Conservation (phyloP, 441 rosid genomes). For the Mallotus japonicus region DNA sequence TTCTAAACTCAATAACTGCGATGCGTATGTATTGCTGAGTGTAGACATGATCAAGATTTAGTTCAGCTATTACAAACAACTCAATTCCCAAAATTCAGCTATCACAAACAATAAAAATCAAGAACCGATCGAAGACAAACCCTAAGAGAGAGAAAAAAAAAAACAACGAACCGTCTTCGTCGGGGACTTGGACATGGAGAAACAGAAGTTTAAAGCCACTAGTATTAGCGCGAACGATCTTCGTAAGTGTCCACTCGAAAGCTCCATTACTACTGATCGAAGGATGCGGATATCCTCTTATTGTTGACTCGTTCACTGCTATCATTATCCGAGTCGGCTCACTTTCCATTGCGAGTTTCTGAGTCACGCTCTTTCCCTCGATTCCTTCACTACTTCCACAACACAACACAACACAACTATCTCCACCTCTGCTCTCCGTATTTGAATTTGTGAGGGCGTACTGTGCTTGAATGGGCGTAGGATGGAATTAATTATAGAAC, state of each 20-base stretch:
- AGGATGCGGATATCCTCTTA: slow-evolving; percentile 78
- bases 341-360: slow-evolving; percentile 36
- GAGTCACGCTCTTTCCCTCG: neutral
- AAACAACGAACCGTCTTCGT: slow-evolving; percentile 70
- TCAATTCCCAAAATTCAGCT: too few species aligned
- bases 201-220: slow-evolving; percentile 79
- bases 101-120: too few species aligned
- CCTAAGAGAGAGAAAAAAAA: slow-evolving; percentile 12
- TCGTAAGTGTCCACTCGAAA: slow-evolving; percentile 83
- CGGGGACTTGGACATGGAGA: slow-evolving; percentile 90
- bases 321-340: slow-evolving; percentile 73
- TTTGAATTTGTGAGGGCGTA: slow-evolving; percentile 1
- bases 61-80: too few species aligned
- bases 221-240: slow-evolving; percentile 76
- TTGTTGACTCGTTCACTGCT: slow-evolving; percentile 81
- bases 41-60: too few species aligned
- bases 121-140: neutral
- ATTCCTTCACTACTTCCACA: neutral
- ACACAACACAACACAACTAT: too few species aligned
- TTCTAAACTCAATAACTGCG: too few species aligned
- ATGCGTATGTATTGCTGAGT: too few species aligned
- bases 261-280: slow-evolving; percentile 90
- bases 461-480: slow-evolving; percentile 13
- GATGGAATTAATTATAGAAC: neutral
- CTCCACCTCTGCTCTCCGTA: neutral